phyloP scores from a whole-genome alignment of 2,329 filamentous ascomycete genomes.

The Cladosporium sp. region DNA sequence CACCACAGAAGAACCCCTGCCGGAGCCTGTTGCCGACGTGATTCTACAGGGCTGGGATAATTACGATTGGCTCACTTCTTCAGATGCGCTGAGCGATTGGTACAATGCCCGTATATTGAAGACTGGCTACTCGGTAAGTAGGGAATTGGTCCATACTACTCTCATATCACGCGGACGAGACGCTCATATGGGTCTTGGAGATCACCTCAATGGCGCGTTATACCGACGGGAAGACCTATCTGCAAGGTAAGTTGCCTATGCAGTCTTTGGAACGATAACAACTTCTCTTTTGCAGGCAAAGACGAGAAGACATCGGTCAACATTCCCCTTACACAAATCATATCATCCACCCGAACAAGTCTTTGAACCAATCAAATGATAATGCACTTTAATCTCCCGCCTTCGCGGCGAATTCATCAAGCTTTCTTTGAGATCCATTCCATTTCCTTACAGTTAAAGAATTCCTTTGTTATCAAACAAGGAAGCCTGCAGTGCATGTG shows the following conservation, averaged over 20 bases:
- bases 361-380: too few species aligned
- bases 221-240: not conserved
- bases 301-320: too few species aligned
- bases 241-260: not conserved
- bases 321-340: too few species aligned
- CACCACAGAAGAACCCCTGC: conserved; percentile 13
- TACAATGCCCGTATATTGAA: conserved; percentile 26
- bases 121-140: conserved; percentile 21
- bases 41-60: conserved; percentile 21
- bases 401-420: too few species aligned
- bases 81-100: conserved; percentile 27
- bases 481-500: not conserved
- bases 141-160: conserved; percentile 23
- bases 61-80: conserved; percentile 19
- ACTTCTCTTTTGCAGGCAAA: too few species aligned
- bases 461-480: not conserved
- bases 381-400: too few species aligned
- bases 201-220: conserved; percentile 15
- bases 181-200: conserved; percentile 19
- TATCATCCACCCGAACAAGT: too few species aligned
- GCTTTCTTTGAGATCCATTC: too few species aligned
- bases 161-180: conserved; percentile 18
- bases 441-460: too few species aligned
- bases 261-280: not conserved
- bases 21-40: conserved; percentile 18